phyloP scores from a whole-genome alignment of 257 asterid genomes.

The Ophiorrhiza pumila region DNA sequence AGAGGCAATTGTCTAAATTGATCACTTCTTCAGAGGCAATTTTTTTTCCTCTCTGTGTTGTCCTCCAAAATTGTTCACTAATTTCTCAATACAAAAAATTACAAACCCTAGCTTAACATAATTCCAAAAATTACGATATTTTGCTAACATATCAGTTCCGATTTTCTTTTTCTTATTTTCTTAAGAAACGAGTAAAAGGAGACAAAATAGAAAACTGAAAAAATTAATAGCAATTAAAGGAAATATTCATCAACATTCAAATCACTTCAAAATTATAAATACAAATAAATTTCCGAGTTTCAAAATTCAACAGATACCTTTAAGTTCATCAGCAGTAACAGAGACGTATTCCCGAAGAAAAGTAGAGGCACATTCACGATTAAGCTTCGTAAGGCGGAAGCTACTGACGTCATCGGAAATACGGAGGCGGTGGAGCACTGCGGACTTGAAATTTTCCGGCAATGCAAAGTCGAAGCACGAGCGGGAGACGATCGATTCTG shows the following conservation, averaged over 20 bases:
- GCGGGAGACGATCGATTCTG: conserved; percentile 39
- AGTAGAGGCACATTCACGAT: conserved; percentile 35
- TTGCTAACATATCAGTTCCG: no score
- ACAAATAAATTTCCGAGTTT: neutral
- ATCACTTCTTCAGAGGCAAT: no score
- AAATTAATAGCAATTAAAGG: neutral
- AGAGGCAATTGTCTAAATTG: neutral
- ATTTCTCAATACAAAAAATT: no score
- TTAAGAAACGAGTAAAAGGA: neutral
- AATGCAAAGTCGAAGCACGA: conserved; percentile 38
- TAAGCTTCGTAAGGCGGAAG: conserved; percentile 34
- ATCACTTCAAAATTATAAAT: neutral
- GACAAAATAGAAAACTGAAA: neutral
- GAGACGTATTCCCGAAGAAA: conserved; percentile 35
- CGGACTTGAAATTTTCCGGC: conserved; percentile 37
- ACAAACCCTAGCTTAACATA: no score
- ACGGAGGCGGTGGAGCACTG: conserved; percentile 40
- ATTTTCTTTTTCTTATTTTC: no score
- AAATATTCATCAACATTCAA: neutral
- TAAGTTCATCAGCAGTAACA: conserved; percentile 44
- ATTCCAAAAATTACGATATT: no score
- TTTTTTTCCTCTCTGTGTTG: no score
- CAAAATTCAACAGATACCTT: conserved; percentile 43
- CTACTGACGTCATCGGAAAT: conserved; percentile 23
- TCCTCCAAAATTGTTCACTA: no score